Base-by-base conservation (phyloP, 2,329 filamentous ascomycete genomes). In the Botryotinia globosa region DNA sequence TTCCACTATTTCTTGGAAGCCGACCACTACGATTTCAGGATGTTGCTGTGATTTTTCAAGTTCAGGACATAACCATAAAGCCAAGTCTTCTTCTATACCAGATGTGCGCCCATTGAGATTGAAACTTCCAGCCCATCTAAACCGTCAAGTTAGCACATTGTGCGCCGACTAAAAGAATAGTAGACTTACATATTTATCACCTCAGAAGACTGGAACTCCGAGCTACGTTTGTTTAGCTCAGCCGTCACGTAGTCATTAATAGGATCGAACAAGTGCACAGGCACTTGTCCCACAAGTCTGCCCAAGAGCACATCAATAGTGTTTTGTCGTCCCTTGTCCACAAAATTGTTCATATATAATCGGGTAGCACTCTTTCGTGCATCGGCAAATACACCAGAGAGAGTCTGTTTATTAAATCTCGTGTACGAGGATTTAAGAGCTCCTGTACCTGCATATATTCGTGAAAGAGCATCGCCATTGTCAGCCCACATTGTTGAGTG, bases 1-100 rank as follows among this genome's bases (percentile, higher is more conserved):
- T 80, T 97, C 93, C n/a, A 99, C 96, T 75, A 99, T 98, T 82
- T 99, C 96, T 80, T 99, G 96, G 78, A 99, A 98, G 0, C 94
- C 96, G 25, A 98, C 91, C 12, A 92, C 94, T 69, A 97, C 90
- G 54, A 99, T 92, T 73, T 95, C 92, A 9, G 96, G 94, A 74
- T 92, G 89, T 64, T 87, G 83, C 62, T 85, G 82, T n/a, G 85
- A 83, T 29, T 82, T 77, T 66, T 88, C 85, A 5, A 89, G 81
- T 8, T 88, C 86, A 0, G 93, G 92, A 79, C 92, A 94, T 6
- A 99, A 84, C 96, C 96, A 99, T 2, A 91, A 85, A 0, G 92
- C 91, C 20, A 99, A 85, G 80, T 98, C 94, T 75, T 93, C 87
- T 32, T 90, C 87, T 37, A 94, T 86, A 5, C 94, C 94, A 73